These are phyloP conservation scores for Ophiocordyceps australis DNA, from an alignment of 2,329 filamentous ascomycete species.

Conservation along the genomic window DNA sequence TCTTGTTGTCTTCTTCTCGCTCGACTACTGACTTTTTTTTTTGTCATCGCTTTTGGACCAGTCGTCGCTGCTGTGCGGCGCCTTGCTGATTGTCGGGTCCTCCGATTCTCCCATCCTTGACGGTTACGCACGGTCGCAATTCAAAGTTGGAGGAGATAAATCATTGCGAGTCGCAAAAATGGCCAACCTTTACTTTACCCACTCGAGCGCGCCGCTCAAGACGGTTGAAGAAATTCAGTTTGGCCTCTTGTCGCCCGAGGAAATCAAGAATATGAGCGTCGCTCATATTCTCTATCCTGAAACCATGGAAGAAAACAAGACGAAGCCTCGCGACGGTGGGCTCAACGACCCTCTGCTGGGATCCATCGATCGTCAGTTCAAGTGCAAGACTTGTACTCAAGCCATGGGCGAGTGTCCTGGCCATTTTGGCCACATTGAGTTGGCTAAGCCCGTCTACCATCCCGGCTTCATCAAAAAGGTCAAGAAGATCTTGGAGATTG, in stretches of 20 bases:
- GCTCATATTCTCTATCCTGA: constrained; percentile 95
- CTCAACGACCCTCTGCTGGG: constrained; percentile 92
- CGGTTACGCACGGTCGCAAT: too few species aligned
- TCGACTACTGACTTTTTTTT: constrained; percentile 4
- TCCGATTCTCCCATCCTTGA: constrained; percentile 3
- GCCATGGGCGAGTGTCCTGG: constrained; percentile 92
- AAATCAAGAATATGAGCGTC: constrained; percentile 98
- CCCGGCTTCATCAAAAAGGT: constrained; percentile 94
- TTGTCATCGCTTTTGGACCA: constrained; percentile 6
- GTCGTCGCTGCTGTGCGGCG: constrained; percentile 4
- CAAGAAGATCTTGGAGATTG: constrained; percentile 96
- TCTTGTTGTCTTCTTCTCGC: constrained; percentile 2
- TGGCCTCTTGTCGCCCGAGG: constrained; percentile 89
- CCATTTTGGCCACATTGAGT: constrained; percentile 96
- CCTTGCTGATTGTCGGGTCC: constrained; percentile 4
- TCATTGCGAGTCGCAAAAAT: constrained; percentile 42
- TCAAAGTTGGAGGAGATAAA: background rate
- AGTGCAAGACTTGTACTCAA: constrained; percentile 92
- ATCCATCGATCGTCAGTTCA: constrained; percentile 88
- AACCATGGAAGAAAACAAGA: constrained; percentile 94
- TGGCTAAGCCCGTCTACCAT: constrained; percentile 92
- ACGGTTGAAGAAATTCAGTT: constrained; percentile 99
- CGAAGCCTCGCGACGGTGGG: constrained; percentile 77
- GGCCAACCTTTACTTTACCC: constrained; percentile 81
- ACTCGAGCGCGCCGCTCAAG: constrained; percentile 90